These are phyloP conservation scores for Aspergillus kassunensis DNA, from an alignment of 495 filamentous ascomycete species.

Conservation along the genomic window DNA sequence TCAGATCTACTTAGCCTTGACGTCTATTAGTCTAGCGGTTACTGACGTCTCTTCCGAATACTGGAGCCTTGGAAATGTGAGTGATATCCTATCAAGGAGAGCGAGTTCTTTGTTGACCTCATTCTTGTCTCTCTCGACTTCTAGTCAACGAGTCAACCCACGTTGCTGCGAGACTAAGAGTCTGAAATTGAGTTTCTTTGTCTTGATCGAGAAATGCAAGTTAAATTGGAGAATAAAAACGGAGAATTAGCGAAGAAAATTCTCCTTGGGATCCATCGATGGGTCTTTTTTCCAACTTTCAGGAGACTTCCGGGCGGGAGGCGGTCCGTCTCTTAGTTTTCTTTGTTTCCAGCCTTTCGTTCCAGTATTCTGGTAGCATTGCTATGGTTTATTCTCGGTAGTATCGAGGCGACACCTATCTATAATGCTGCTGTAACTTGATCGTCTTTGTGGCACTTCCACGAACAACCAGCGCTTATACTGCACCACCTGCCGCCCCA, in stretches of 20 bases:
- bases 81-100: too few relatives aligned
- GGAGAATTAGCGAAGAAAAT: not conserved
- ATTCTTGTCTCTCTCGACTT: too few relatives aligned
- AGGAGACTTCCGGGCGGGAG: conserved; percentile 27
- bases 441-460: not conserved
- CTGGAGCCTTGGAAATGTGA: too few relatives aligned
- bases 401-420: too few relatives aligned
- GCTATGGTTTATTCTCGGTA: not conserved
- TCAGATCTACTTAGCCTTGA: conserved; percentile 1
- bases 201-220: too few relatives aligned
- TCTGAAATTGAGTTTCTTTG: too few relatives aligned
- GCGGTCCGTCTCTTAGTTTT: conserved; percentile 18
- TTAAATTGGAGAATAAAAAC: not conserved
- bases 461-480: not conserved
- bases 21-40: not conserved
- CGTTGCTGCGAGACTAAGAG: too few relatives aligned
- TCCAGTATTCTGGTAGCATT: conserved; percentile 7
- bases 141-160: too few relatives aligned
- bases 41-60: too few relatives aligned
- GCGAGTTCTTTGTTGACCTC: too few relatives aligned
- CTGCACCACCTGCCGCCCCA: not conserved
- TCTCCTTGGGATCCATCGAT: conserved; percentile 10
- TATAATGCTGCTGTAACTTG: conserved; percentile 2
- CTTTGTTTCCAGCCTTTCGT: conserved; percentile 9
- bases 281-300: not conserved